Evolutionary conservation across 116 monocot species (phyloP), one percentile per base, ranked within the genome.

Genomic region (Cymodocea nodosa): DNA sequence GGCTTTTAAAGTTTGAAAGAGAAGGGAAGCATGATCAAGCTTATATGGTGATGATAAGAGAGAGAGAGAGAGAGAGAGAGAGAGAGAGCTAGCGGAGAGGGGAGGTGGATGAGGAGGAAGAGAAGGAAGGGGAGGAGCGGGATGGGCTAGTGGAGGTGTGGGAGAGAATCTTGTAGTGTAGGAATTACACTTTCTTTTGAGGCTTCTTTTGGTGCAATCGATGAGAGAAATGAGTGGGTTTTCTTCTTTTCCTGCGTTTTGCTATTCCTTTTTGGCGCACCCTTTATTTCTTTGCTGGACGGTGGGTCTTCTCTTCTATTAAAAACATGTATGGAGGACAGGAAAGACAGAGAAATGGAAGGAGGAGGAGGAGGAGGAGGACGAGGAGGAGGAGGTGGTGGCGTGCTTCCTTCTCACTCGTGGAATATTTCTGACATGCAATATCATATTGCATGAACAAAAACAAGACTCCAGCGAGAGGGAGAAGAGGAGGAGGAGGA

Each of bases 131-230:
- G 61, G 23, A 19, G 59, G 15, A 20, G 61, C 4, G 24, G 49
- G 37, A 6, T 37, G 2, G 9, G 9, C 12, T 44, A 44, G 44
- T 44, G 44, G 44, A 9, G n/a, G 51, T 23, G 36, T 15, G 30
- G 48, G 48, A 30, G 3, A 40, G 71, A 56, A 59, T 62, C 59
- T 63, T 35, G 13, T 63, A 0, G 63, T 34, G 40, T 65, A 51
- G 50, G 15, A 25, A 65, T 30, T 30, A 3, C 50, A 50, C 65
- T 65, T 65, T 65, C 63, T 67, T 53, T 67, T 67, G 35, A 67
- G 39, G 34, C 53, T 62, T 57, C 65, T 60, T 74, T 74, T 66
- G 74, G 74, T 74, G 59, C 52, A 74, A 74, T 60, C 74, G 74
- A 74, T 74, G 74, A 74, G 58, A 59, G 66, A 37, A 60, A 66